phyloP scores from a whole-genome alignment of 129 eudicot genomes.

The Sambucus nigra region DNA sequence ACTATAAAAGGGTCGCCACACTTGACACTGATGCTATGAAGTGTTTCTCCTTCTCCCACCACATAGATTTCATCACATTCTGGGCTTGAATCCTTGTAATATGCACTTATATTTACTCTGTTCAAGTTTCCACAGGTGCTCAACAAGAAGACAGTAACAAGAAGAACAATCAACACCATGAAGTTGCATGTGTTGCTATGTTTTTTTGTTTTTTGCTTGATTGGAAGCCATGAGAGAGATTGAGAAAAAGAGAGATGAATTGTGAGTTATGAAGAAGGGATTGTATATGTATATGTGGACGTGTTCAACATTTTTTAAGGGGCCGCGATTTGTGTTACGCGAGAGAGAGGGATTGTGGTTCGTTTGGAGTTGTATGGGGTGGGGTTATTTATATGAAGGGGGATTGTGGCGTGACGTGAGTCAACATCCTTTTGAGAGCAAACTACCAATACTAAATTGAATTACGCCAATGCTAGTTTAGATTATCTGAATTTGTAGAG shows the following conservation, averaged over 20 bases:
- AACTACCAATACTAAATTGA: no score
- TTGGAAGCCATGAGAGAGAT: neutral
- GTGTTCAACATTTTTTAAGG: no score
- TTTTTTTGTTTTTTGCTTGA: no score
- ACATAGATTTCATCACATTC: conserved; percentile 24
- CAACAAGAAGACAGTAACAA: conserved; percentile 2
- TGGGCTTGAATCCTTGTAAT: no score
- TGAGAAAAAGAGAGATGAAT: conserved; percentile 4
- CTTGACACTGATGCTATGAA: conserved; percentile 28
- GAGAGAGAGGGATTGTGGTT: neutral
- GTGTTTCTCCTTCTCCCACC: conserved; percentile 29
- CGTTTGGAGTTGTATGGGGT: neutral
- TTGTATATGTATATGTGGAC: no score
- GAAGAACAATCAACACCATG: neutral
- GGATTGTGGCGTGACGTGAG: conserved; percentile 6
- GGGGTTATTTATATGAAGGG: conserved; percentile 3
- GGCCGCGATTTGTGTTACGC: no score
- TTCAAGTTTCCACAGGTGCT: no score
- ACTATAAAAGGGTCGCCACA: conserved; percentile 25
- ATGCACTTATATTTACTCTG: no score
- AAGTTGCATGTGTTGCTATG: no score
- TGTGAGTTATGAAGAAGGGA: neutral
- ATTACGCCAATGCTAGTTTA: no score
- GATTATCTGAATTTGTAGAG: no score
- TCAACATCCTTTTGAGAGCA: neutral